A percentile compares a stretch with the other conserved stretches of the same genome.
phyloP scores from a whole-genome alignment of 352 stramenopile genomes.

The Globisporangium recalcitrans region DNA sequence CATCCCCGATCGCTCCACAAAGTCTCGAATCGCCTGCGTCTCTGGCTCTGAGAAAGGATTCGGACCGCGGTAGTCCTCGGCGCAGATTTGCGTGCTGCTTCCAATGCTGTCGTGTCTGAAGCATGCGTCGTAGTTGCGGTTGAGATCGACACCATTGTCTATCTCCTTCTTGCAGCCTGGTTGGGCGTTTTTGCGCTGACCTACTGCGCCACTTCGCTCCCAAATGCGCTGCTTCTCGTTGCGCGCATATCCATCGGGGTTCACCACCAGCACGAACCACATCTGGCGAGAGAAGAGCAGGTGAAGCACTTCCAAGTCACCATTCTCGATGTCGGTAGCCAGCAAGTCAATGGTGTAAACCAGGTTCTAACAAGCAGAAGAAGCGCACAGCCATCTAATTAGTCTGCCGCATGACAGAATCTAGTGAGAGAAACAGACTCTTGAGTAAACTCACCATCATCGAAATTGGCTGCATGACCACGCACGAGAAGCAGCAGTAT shows the following conservation, averaged over 20 bases:
- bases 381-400: background rate
- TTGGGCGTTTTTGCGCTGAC: conserved; percentile 69
- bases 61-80: conserved; percentile 68
- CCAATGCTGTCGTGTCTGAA: conserved; percentile 57
- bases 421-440: background rate
- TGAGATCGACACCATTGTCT: conserved; percentile 70
- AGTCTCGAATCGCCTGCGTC: conserved; percentile 58
- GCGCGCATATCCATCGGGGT: conserved; percentile 75
- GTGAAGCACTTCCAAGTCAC: conserved; percentile 42
- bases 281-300: conserved; percentile 65
- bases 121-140: conserved; percentile 84
- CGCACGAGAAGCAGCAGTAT: background rate
- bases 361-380: conserved; percentile 40
- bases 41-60: conserved; percentile 78
- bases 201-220: conserved; percentile 27
- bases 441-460: conserved; percentile 63
- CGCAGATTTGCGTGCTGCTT: conserved; percentile 60
- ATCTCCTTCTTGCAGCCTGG: conserved; percentile 25
- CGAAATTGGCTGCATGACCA: conserved; percentile 53
- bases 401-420: background rate
- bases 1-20: conserved; percentile 47
- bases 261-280: conserved; percentile 83
- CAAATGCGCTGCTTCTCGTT: conserved; percentile 66
- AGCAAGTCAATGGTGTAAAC: conserved; percentile 82
- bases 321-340: conserved; percentile 48